A percentile compares a stretch with the other conserved stretches of the same genome.
Evolutionary conservation across 441 rosid species (phyloP).

Genomic region (Adansonia grandidieri): DNA sequence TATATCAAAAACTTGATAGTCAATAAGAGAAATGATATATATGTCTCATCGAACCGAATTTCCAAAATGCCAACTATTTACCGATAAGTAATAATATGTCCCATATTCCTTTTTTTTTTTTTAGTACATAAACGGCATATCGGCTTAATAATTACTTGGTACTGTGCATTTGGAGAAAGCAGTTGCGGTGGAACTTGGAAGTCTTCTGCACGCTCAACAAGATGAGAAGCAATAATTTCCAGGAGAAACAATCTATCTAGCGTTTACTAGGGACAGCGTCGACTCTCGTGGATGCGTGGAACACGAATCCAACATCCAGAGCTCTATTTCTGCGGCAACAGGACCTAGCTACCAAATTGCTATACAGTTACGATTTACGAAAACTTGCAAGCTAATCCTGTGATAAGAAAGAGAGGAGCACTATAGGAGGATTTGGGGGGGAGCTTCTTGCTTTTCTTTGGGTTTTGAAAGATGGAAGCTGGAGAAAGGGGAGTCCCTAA

Average conservation of each 20-base stretch:
- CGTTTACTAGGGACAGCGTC: conserved; percentile 19
- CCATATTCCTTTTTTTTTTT: not conserved
- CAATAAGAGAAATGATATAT: conserved; percentile 21
- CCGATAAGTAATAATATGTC: not conserved
- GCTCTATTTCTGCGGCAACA: not conserved
- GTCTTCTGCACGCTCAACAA: conserved; percentile 23
- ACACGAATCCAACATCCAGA: not conserved
- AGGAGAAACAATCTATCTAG: conserved; percentile 32
- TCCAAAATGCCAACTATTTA: conserved; percentile 10
- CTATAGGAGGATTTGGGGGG: not conserved
- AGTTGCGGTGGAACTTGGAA: conserved; percentile 20
- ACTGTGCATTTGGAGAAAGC: not conserved
- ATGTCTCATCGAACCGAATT: conserved; percentile 11
- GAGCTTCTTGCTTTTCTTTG: not conserved
- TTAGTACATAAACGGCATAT: conserved; percentile 3
- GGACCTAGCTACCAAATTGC: not conserved
- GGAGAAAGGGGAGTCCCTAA: conserved; percentile 53
- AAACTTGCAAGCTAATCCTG: not conserved
- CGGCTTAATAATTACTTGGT: conserved; percentile 23
- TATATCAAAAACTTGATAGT: conserved; percentile 8
- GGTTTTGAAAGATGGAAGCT: conserved; percentile 40
- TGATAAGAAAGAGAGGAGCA: not conserved
- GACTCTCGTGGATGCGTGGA: not conserved
- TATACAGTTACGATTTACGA: not conserved
- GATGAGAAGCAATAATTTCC: conserved; percentile 31